Percentiles rank a stretch among this genome's conserved stretches.
Conservation (phyloP, 257 asterid species). For the Solanum acaule region DNA sequence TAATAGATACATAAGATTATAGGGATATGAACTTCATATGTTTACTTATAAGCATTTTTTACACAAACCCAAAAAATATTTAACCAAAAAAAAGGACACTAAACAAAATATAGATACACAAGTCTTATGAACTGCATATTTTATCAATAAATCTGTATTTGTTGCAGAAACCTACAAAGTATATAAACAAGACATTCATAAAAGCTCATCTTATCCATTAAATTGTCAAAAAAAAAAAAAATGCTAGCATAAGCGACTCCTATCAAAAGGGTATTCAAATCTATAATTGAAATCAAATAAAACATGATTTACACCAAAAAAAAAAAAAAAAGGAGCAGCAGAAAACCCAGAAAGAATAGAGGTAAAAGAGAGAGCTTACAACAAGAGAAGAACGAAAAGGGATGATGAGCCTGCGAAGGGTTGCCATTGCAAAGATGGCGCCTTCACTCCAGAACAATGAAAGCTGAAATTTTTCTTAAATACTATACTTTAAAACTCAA, state of each 20-base stretch:
- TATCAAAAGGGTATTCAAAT: neutral
- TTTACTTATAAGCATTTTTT: neutral
- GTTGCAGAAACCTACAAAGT: neutral
- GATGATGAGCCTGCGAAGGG: slow-evolving; percentile 26
- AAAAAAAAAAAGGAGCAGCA: neutral
- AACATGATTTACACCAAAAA: neutral
- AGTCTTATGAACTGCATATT: neutral
- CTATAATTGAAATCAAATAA: neutral
- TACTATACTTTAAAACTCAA: neutral
- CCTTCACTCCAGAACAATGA: neutral
- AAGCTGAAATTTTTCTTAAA: neutral
- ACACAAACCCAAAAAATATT: neutral
- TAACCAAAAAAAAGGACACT: neutral
- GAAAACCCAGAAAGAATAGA: neutral
- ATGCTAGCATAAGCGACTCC: neutral
- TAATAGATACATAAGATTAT: neutral
- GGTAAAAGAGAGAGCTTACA: slow-evolving; percentile 13
- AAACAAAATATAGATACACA: neutral
- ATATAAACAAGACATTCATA: neutral
- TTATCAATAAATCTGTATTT: neutral
- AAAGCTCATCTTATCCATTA: neutral
- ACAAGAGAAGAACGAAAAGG: slow-evolving; percentile 28
- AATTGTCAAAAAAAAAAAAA: neutral
- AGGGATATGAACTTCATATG: neutral
- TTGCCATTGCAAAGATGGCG: slow-evolving; percentile 23